phyloP scores from a whole-genome alignment of 1,284 basidiomycete genomes.

The Heterobasidion irregulare region DNA sequence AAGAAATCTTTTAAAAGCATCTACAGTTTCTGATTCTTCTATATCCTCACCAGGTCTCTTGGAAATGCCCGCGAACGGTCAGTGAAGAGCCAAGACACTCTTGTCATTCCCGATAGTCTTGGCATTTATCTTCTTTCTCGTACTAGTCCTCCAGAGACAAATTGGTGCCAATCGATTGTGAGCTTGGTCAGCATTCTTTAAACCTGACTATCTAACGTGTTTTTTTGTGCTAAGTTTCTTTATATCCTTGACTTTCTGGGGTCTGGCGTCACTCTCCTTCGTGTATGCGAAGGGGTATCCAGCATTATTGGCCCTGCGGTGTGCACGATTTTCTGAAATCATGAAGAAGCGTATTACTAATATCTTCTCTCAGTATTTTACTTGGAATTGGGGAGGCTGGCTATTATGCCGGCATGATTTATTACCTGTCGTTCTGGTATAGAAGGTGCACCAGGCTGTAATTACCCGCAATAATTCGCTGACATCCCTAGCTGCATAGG shows the following conservation, averaged over 20 bases:
- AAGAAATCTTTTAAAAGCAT: too few species aligned
- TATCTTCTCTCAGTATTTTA: constrained; percentile 18
- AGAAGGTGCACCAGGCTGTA: constrained; percentile 14
- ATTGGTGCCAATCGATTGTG: constrained; percentile 53
- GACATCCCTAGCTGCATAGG: constrained; percentile 25
- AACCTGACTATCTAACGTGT: not conserved
- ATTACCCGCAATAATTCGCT: not conserved
- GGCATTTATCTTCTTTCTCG: not conserved
- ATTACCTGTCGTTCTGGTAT: constrained; percentile 47
- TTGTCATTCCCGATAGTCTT: not conserved
- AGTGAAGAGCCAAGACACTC: not conserved
- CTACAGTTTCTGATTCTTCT: not conserved
- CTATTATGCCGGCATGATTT: constrained; percentile 49
- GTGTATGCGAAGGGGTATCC: constrained; percentile 47
- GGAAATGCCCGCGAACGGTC: constrained; percentile 49
- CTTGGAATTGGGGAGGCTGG: constrained; percentile 43
- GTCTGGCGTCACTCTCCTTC: constrained; percentile 41
- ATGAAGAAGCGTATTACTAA: not conserved
- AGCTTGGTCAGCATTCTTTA: constrained; percentile 8
- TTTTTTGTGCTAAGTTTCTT: constrained; percentile 33
- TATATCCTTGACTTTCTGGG: constrained; percentile 42
- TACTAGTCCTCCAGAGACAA: constrained; percentile 38
- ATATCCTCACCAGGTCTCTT: constrained; percentile 29
- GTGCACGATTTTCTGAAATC: not conserved
- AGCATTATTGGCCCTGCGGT: constrained; percentile 38